These are phyloP conservation scores for Euphorbia celastroides DNA, from an alignment of 441 rosid species.

Conservation along the genomic window DNA sequence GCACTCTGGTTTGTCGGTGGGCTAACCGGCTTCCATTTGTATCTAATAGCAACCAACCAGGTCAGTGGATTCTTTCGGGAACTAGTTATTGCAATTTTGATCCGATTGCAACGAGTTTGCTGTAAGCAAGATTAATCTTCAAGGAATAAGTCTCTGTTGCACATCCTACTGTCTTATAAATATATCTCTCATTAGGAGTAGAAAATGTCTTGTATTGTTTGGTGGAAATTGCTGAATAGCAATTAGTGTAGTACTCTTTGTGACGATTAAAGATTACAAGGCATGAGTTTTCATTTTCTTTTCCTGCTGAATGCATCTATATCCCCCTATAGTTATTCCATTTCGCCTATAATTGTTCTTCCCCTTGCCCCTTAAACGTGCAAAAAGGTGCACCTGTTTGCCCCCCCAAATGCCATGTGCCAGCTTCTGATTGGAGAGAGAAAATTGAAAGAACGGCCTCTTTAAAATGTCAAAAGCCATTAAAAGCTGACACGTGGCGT, in stretches of 20 bases:
- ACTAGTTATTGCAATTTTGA: neutral
- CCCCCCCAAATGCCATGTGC: too few species aligned
- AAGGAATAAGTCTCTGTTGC: neutral
- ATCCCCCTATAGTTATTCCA: too few species aligned
- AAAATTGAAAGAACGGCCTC: too few species aligned
- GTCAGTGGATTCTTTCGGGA: conserved; percentile 30
- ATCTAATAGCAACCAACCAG: conserved; percentile 88
- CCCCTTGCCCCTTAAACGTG: too few species aligned
- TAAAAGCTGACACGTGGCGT: too few species aligned
- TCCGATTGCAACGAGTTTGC: neutral
- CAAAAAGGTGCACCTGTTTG: too few species aligned
- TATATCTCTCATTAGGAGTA: neutral
- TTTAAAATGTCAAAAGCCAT: too few species aligned
- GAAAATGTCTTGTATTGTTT: neutral
- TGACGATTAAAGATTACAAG: neutral
- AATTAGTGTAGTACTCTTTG: neutral
- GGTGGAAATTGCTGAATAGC: neutral
- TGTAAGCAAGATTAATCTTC: neutral
- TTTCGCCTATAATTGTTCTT: too few species aligned
- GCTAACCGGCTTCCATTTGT: conserved; percentile 87
- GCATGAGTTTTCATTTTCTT: neutral
- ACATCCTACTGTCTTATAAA: neutral
- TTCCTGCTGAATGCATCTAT: too few species aligned
- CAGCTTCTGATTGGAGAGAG: too few species aligned
- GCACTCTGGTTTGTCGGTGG: conserved; percentile 97